phyloP scores from a whole-genome alignment of 139 green algal genomes.

The Axilococcus clingmanii region DNA sequence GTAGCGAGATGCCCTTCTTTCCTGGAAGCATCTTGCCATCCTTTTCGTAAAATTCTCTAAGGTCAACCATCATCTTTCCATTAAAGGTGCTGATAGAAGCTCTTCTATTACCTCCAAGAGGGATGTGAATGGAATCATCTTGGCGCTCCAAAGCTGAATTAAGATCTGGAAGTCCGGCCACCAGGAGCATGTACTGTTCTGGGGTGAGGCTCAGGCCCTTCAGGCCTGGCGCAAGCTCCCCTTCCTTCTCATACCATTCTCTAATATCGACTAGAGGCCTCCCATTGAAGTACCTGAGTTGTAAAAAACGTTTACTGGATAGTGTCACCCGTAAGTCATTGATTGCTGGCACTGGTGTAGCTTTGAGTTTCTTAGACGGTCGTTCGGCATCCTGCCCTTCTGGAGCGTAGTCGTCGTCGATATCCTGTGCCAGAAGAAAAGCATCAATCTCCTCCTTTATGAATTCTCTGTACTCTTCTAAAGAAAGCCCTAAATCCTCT shows the following conservation, averaged over 20 bases:
- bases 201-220: constrained; percentile 33
- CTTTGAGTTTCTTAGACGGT: neutral
- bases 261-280: constrained; percentile 32
- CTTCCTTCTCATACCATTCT: constrained; percentile 46
- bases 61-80: constrained; percentile 16
- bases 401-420: neutral
- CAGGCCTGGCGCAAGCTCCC: constrained; percentile 20
- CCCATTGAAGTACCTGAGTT: constrained; percentile 16
- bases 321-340: constrained; percentile 3
- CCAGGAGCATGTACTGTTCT: constrained; percentile 20
- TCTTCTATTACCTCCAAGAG: constrained; percentile 23
- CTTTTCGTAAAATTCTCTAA: constrained; percentile 48
- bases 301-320: constrained; percentile 18
- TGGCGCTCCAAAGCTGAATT: constrained; percentile 1
- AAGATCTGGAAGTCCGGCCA: neutral
- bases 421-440: constrained; percentile 8
- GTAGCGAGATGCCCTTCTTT: constrained; percentile 50
- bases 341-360: neutral
- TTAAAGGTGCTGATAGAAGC: constrained; percentile 39
- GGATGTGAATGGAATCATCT: constrained; percentile 10
- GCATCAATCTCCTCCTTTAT: constrained; percentile 25
- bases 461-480: constrained; percentile 13
- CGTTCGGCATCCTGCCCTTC: neutral
- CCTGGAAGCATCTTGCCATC: constrained; percentile 37
- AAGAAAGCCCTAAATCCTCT: constrained; percentile 4